These are phyloP conservation scores for Pouteria glomerata DNA, from an alignment of 148 eudicot genomes.

Conservation along the genomic window DNA sequence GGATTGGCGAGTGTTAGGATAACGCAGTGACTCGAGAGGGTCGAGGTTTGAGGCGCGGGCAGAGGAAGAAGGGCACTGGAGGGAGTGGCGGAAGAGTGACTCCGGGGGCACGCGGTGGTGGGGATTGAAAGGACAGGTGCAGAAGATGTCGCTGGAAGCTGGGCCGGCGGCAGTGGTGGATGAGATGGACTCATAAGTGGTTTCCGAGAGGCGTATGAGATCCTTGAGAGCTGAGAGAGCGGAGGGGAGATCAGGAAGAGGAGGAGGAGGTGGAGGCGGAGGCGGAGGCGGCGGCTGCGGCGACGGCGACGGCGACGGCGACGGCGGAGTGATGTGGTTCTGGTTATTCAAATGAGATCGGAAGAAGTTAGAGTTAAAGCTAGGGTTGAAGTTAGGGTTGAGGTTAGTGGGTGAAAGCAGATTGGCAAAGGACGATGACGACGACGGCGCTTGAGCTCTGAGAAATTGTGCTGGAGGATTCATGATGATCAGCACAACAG, in stretches of 20 bases:
- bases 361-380: conserved; percentile 16
- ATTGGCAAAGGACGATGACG: conserved; percentile 5
- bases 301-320: conserved; percentile 11
- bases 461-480: conserved; percentile 3
- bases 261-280: neutral
- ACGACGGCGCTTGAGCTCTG: neutral
- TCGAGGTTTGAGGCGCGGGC: neutral
- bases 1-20: conserved; percentile 42
- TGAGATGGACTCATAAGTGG: conserved; percentile 38
- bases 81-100: conserved; percentile 62
- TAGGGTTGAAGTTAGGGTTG: conserved; percentile 25
- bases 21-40: conserved; percentile 30
- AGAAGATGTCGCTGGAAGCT: no score
- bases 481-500: neutral
- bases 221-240: conserved; percentile 28
- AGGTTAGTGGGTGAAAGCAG: conserved; percentile 13
- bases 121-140: conserved; percentile 52
- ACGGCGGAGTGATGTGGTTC: conserved; percentile 12
- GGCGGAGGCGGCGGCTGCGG: neutral
- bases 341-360: neutral
- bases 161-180: conserved; percentile 5
- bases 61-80: conserved; percentile 31
- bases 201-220: conserved; percentile 33
- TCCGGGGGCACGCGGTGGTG: conserved; percentile 40
- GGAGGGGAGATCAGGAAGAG: conserved; percentile 23